A percentile compares a stretch with the other conserved stretches of the same genome.
Evolutionary conservation across 139 green algal genomes (phyloP).

Genomic region (Chlamydomonas sp.): DNA sequence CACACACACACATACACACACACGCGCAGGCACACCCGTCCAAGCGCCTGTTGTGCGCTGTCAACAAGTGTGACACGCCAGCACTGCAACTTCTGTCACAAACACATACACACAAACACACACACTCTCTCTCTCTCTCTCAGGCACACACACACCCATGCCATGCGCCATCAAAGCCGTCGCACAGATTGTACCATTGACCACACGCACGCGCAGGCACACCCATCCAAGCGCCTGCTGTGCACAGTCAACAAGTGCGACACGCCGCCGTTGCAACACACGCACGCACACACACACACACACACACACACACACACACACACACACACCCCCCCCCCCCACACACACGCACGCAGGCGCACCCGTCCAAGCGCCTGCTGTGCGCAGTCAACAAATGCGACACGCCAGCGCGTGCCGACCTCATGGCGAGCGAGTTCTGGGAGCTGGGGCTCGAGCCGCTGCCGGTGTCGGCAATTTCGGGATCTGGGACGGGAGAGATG

Average conservation of each 20-base stretch:
- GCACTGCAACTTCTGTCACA: no score
- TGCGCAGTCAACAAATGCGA: slow-evolving; percentile 99
- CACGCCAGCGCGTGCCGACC: slow-evolving; percentile 60
- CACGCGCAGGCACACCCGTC: slow-evolving; percentile 53
- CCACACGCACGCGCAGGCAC: no score
- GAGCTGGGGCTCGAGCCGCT: slow-evolving; percentile 66
- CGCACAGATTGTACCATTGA: no score
- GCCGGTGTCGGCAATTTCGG: slow-evolving; percentile 84
- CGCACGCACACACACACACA: no score
- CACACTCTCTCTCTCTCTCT: no score
- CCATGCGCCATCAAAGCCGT: no score
- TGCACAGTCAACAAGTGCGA: slow-evolving; percentile 99
- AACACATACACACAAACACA: no score
- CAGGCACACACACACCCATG: no score
- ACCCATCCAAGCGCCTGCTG: slow-evolving; percentile 70
- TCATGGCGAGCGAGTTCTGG: slow-evolving; percentile 83
- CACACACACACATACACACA: no score
- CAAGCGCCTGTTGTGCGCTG: slow-evolving; percentile 78
- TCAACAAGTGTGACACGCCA: slow-evolving; percentile 97
- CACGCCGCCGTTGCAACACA: slow-evolving; percentile 48
- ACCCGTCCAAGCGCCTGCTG: slow-evolving; percentile 70
- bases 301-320: no score
- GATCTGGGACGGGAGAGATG: slow-evolving; percentile 84
- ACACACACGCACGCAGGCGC: no score
- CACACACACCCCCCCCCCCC: no score